phyloP scores from a whole-genome alignment of 169 alveolate genomes.

The Plasmodium billcollinsi region DNA sequence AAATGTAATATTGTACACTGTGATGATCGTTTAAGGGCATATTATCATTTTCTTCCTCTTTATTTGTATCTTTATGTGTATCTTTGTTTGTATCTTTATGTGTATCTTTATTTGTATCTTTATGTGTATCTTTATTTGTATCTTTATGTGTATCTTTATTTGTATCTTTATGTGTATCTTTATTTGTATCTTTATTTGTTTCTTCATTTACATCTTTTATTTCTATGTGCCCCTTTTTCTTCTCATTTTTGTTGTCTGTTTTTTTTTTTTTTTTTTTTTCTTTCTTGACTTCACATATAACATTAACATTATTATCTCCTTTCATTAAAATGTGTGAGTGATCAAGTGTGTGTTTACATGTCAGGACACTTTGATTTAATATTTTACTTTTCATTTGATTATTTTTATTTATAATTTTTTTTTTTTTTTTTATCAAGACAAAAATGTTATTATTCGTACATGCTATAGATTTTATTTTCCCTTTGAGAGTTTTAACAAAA shows the following conservation, averaged over 20 bases:
- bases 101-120: background rate
- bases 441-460: slow-evolving; percentile 12
- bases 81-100: background rate
- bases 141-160: background rate
- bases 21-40: no score
- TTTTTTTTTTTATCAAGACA: slow-evolving; percentile 20
- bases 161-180: background rate
- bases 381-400: background rate
- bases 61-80: background rate
- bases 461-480: slow-evolving; percentile 14
- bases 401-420: background rate
- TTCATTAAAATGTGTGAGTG: no score
- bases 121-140: background rate
- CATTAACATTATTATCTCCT: no score
- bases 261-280: no score
- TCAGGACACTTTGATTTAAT: no score
- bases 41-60: background rate
- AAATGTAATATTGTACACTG: slow-evolving; percentile 1
- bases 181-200: background rate
- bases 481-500: slow-evolving; percentile 6
- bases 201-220: background rate
- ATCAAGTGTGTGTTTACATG: no score
- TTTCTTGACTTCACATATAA: no score
- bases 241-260: no score
- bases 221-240: background rate